Base-by-base conservation (phyloP, 805 yeast genomes). In the Saccharomycopsis capsularis region DNA sequence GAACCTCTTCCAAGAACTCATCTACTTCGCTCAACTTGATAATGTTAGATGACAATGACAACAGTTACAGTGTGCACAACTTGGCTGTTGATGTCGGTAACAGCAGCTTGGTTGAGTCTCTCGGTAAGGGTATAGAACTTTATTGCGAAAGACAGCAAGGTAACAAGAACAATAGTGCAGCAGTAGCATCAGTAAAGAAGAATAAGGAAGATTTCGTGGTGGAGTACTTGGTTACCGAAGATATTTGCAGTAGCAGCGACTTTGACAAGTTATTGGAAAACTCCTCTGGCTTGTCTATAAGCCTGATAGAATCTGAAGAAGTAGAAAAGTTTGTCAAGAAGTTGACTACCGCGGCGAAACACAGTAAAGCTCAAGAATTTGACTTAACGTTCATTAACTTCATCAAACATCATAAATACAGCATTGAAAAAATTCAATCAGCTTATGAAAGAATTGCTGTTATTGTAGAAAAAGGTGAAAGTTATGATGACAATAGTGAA, bases 21-120 rank as follows among this genome's bases (percentile, higher is more conserved):
- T 15, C 23, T 27, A 51, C 47, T 21, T 41, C 38, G 2, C 39
- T 51, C 30, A 51, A 51, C 40, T 47, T 48, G 41, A 40, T 48
- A n/a, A 32, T 46, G 37, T 40, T 51, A 40, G 27, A 40, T 19
- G 32, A 40, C n/a, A 37, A 18, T 30, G 55, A 48, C 30, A 49
- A 49, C 7, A 45, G 32, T 24, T 48, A 46, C 29, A 49, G 48
- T 44, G 46, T 52, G 24, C 36, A 42, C 23, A 52, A 48, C 30
- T 22, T 52, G 38, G 55, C 53, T 9, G 53, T 52, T 4, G 29
- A 40, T 36, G 49, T 52, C 21, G 55, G 55, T 18, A 50, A 48
- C 32, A 52, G 46, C 34, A 52, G 50, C 42, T 45, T 52, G 15
- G 42, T 44, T 9, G 55, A 52, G 29, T 49, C 53, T n/a, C 19